Conservation (phyloP, 2,329 filamentous ascomycete genomes). For the Cladophialophora carrionii region DNA sequence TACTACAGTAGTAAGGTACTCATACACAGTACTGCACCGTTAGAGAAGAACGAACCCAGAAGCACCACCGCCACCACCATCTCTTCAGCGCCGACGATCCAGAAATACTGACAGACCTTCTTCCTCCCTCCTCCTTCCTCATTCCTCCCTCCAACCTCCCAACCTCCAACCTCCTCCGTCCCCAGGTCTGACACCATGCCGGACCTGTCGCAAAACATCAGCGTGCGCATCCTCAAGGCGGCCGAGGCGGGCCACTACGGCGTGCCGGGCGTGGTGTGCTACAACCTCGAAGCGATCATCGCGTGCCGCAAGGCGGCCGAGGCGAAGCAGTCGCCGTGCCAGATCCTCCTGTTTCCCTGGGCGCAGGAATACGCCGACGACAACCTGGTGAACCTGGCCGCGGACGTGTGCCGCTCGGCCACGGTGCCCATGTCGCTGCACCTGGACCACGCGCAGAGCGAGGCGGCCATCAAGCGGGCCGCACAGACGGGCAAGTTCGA, state of each 20-base stretch:
- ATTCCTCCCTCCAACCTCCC: neutral
- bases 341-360: constrained; percentile 76
- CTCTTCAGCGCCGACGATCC: no score
- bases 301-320: constrained; percentile 71
- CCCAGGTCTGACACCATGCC: constrained; percentile 14
- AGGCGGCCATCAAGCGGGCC: constrained; percentile 63
- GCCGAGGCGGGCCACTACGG: constrained; percentile 39
- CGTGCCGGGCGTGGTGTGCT: constrained; percentile 42
- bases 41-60: no score
- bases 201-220: constrained; percentile 39
- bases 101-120: no score
- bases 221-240: constrained; percentile 40
- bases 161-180: constrained; percentile 1
- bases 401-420: constrained; percentile 60
- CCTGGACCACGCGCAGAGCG: constrained; percentile 68
- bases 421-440: constrained; percentile 65
- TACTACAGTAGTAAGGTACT: no score
- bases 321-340: constrained; percentile 66
- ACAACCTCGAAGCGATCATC: constrained; percentile 72
- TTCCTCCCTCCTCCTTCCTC: neutral
- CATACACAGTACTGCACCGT: no score
- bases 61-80: no score
- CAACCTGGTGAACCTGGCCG: constrained; percentile 59
- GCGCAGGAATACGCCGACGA: constrained; percentile 67
- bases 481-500: constrained; percentile 64